These are phyloP conservation scores for Colletotrichum echinochloae DNA, from an alignment of 2,329 filamentous ascomycete species.

Conservation along the genomic window DNA sequence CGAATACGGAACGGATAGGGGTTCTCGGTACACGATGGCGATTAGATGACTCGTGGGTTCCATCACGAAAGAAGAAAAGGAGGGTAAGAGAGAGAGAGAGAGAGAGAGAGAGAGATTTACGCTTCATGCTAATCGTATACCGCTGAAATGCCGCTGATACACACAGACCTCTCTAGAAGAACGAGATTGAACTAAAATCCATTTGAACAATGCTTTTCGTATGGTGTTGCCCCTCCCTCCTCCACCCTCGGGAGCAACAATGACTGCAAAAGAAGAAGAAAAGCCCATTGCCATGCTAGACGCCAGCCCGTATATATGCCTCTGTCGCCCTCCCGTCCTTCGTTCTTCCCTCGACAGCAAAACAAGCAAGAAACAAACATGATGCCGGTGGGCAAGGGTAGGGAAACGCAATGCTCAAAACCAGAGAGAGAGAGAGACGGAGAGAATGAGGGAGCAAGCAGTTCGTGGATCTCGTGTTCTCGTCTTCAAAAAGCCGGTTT, in stretches of 20 bases:
- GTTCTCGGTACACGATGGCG: neutral
- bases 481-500: neutral
- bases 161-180: neutral
- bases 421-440: neutral
- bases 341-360: neutral
- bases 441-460: no score
- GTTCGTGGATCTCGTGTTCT: constrained; percentile 10
- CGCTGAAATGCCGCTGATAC: neutral
- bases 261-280: neutral
- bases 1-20: neutral
- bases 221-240: no score
- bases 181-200: no score
- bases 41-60: neutral
- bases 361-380: neutral
- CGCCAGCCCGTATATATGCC: constrained; percentile 6
- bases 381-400: no score
- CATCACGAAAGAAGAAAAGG: no score
- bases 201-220: constrained; percentile 5
- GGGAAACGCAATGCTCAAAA: neutral
- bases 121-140: neutral
- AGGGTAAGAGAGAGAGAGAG: no score
- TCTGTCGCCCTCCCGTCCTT: no score
- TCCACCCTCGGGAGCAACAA: neutral
- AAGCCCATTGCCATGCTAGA: constrained; percentile 2
- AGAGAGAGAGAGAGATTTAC: neutral